phyloP scores from a whole-genome alignment of 768 basidiomycete species.

The Sporobolomyces roseus region DNA sequence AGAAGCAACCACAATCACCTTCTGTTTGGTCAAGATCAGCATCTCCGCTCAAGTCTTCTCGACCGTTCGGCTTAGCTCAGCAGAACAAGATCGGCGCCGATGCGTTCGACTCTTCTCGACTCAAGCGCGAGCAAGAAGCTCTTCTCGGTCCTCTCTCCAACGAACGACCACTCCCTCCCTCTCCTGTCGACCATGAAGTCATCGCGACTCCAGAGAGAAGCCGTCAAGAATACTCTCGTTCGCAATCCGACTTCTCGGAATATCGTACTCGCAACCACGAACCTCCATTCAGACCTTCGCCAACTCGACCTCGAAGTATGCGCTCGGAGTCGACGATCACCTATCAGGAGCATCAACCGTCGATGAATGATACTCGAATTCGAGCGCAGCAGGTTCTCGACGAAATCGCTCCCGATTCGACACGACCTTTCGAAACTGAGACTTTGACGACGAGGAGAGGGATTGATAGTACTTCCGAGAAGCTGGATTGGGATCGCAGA shows the following conservation, averaged over 20 bases:
- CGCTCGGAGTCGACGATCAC: not conserved
- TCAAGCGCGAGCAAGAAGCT: too few species aligned
- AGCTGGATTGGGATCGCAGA: not conserved
- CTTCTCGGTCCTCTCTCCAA: not conserved
- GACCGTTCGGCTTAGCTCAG: too few species aligned
- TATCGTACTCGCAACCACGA: not conserved
- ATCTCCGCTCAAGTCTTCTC: not conserved
- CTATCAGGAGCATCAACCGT: not conserved
- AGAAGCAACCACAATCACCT: not conserved
- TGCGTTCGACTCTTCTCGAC: too few species aligned
- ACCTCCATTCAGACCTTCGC: slow-evolving; percentile 17
- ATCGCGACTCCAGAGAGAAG: not conserved
- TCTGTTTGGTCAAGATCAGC: not conserved
- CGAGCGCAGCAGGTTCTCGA: too few species aligned
- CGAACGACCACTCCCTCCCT: not conserved
- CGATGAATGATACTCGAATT: too few species aligned
- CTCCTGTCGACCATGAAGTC: too few species aligned
- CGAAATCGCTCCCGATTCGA: too few species aligned
- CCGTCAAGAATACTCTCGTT: too few species aligned
- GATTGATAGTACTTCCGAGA: not conserved
- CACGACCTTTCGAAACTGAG: not conserved
- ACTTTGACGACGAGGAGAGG: slow-evolving; percentile 4
- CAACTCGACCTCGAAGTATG: slow-evolving; percentile 10
- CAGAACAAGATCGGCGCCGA: too few species aligned
- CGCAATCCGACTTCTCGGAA: not conserved